These are phyloP conservation scores for Tulasnella sp. DNA, from an alignment of 768 basidiomycete genomes.

Conservation along the genomic window DNA sequence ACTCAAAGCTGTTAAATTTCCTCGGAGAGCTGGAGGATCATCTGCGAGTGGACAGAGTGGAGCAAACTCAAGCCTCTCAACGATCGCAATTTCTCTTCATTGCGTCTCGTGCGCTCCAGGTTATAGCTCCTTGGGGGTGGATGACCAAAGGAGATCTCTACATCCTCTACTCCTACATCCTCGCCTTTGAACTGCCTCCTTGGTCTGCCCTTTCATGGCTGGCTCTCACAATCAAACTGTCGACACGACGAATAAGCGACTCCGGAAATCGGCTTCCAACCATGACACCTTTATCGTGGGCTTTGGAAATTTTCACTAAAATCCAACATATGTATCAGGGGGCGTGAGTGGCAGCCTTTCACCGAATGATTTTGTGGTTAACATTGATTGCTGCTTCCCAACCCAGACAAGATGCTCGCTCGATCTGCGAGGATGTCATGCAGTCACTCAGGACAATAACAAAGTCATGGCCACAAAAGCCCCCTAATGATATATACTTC, in stretches of 20 bases:
- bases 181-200: background rate
- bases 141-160: slow-evolving; percentile 1
- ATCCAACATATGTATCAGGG: background rate
- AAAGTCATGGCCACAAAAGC: background rate
- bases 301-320: background rate
- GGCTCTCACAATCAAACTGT: background rate
- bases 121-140: background rate
- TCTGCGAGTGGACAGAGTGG: background rate
- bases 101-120: background rate
- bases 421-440: background rate
- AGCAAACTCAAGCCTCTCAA: background rate
- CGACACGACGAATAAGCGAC: background rate
- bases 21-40: background rate
- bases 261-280: background rate
- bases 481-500: background rate
- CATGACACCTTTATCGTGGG: background rate
- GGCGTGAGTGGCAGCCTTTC: background rate
- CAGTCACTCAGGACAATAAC: background rate
- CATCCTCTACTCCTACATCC: background rate
- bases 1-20: background rate
- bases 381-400: background rate
- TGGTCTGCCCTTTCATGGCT: background rate
- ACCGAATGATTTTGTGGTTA: background rate
- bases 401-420: background rate
- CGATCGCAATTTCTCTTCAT: background rate